Base-by-base conservation (phyloP, 768 basidiomycete species). In the Paxillus involutus region DNA sequence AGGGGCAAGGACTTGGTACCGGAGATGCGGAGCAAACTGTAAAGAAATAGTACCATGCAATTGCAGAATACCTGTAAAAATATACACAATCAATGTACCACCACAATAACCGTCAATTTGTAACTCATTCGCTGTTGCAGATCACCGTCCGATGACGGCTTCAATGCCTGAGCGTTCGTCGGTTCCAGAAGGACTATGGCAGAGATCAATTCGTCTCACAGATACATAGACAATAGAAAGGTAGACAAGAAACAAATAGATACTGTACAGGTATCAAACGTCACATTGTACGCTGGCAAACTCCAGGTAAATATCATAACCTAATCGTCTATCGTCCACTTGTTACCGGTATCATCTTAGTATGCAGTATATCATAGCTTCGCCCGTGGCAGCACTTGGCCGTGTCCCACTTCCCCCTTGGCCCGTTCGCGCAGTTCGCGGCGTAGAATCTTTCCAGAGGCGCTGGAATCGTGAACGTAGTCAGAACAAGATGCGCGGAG, bases 391-490 rank as follows among this genome's bases (percentile, higher is more conserved):
- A 11, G 36, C 24, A 61, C 39, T 39, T 67, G 67, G n/a, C 66
- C 67, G 44, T 60, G 55, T 8, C 66, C 67, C 10, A 62, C 39
- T 52, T 91, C 88, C 42, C 73, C 69, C 63, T 84, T 84, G 0
- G 86, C 88, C 44, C 75, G 70, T 4, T 86, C 88, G 11, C 90
- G 79, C 41, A 95, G 74, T 58, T 92, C 82, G 24, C 89, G 80
- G 43, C 92, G 79, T 32, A 95, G 70, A 62, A 97, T 97, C 72
- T 96, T 95, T 3, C 94, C 94, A 49, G 91, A 81, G 32, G 91
- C 84, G 60, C 91, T 93, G 56, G 24, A 24, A 42, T 33, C 41
- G 16, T 47, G 6, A 17, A 37, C 21, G 36, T 40, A 7, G 24
- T 36, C 29, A 19, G 49, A 36, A 33, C 8, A 6, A 6, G 13